phyloP scores from a whole-genome alignment of 2,329 filamentous ascomycete species.

The Hypoxylon sp. region DNA sequence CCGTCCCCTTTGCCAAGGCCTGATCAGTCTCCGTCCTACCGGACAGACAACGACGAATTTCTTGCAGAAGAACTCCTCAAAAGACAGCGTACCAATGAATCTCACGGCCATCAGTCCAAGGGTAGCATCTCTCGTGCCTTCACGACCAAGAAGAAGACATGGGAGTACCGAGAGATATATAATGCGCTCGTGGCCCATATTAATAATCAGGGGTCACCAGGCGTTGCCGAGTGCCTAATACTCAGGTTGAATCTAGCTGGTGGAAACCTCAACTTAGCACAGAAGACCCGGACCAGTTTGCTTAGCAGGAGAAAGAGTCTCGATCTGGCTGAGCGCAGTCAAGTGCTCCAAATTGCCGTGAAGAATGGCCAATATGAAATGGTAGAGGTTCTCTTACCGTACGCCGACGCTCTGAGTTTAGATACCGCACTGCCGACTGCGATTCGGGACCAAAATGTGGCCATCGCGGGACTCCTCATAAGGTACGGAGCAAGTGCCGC shows the following conservation, averaged over 20 bases:
- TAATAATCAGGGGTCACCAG: slow-evolving; percentile 64
- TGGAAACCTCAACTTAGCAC: slow-evolving; percentile 65
- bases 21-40: slow-evolving; percentile 60
- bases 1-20: slow-evolving; percentile 61
- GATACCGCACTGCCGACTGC: slow-evolving; percentile 66
- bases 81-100: slow-evolving; percentile 57
- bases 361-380: slow-evolving; percentile 66
- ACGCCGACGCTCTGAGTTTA: slow-evolving; percentile 66
- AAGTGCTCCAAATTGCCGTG: slow-evolving; percentile 66
- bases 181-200: slow-evolving; percentile 66
- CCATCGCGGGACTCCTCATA: slow-evolving; percentile 64
- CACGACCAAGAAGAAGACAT: slow-evolving; percentile 64
- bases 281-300: slow-evolving; percentile 64
- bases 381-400: slow-evolving; percentile 67
- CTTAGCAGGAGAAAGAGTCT: slow-evolving; percentile 65
- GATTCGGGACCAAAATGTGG: slow-evolving; percentile 60
- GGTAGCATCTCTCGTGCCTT: slow-evolving; percentile 61
- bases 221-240: slow-evolving; percentile 70
- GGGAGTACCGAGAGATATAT: slow-evolving; percentile 68
- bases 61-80: slow-evolving; percentile 69
- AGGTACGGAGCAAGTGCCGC: slow-evolving; percentile 65
- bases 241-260: slow-evolving; percentile 64
- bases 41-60: slow-evolving; percentile 65
- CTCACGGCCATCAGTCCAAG: slow-evolving; percentile 57
- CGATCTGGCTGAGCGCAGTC: slow-evolving; percentile 65